Conservation (phyloP, 768 basidiomycete genomes). For the Pleurotus ostreatus region DNA sequence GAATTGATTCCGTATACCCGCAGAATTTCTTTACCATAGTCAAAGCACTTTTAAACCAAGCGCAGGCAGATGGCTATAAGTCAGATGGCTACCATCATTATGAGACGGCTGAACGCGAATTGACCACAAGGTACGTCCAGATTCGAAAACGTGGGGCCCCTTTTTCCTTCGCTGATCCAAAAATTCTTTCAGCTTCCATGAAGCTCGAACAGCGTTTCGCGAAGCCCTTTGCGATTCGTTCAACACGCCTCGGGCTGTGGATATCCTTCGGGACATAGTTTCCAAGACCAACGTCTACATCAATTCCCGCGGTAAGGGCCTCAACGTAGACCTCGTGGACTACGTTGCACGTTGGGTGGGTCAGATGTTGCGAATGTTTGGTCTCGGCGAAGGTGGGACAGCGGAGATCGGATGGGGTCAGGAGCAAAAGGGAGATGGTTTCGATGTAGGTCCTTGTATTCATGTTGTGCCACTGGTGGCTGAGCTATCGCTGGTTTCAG, state of each 20-base stretch:
- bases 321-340: constrained; percentile 63
- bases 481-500: constrained; percentile 31
- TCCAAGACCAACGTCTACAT: constrained; percentile 88
- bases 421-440: constrained; percentile 34
- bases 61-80: constrained; percentile 38
- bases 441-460: constrained; percentile 43
- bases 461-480: constrained; percentile 4
- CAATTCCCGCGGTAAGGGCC: constrained; percentile 51
- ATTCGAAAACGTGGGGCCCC: constrained; percentile 1
- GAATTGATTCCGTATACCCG: constrained; percentile 8
- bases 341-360: constrained; percentile 67
- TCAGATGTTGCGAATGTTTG: constrained; percentile 73
- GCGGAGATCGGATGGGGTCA: constrained; percentile 86
- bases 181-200: constrained; percentile 50
- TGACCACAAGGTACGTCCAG: constrained; percentile 54
- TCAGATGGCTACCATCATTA: constrained; percentile 66
- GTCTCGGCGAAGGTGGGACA: constrained; percentile 61
- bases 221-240: constrained; percentile 93
- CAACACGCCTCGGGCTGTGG: constrained; percentile 86
- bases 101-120: constrained; percentile 61
- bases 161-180: not conserved
- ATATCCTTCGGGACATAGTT: constrained; percentile 74
- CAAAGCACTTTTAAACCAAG: constrained; percentile 71
- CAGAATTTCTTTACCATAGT: constrained; percentile 93
- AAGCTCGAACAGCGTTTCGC: constrained; percentile 76